Evolutionary conservation across 2,329 filamentous ascomycete species (phyloP).

Genomic region (Aspergillus floridensis): DNA sequence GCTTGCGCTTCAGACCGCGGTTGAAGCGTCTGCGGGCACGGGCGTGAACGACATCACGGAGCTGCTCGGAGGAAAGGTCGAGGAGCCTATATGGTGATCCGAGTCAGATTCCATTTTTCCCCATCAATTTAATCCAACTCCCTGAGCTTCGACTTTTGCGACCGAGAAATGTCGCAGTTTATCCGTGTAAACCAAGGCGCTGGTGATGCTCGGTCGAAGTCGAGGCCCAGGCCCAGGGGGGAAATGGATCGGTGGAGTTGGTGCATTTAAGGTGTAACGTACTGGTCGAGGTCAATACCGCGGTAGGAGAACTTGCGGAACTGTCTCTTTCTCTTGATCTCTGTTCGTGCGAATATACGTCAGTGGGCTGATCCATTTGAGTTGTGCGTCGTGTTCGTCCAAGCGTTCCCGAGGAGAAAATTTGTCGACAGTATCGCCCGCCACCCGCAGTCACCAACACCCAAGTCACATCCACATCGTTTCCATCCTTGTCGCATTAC

Average conservation of each 20-base stretch:
- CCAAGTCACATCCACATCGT: constrained; percentile 16
- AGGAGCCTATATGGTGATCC: constrained; percentile 69
- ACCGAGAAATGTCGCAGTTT: constrained; percentile 5
- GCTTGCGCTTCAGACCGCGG: constrained; percentile 99
- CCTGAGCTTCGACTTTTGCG: constrained; percentile 9
- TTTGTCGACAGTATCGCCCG: background rate
- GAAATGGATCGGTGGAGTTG: constrained; percentile 1
- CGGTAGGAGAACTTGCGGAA: constrained; percentile 99
- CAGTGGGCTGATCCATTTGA: constrained; percentile 26
- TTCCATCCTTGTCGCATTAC: constrained; percentile 6
- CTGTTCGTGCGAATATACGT: constrained; percentile 48
- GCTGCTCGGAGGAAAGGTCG: constrained; percentile 96
- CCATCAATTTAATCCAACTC: constrained; percentile 1
- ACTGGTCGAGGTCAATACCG: constrained; percentile 99
- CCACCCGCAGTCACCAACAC: constrained; percentile 10
- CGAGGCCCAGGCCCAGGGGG: constrained; percentile 4
- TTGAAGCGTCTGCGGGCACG: constrained; percentile 98
- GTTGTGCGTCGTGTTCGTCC: constrained; percentile 15
- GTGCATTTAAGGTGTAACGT: constrained; percentile 49
- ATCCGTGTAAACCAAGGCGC: background rate
- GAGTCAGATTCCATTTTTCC: constrained; percentile 23
- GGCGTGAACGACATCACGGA: constrained; percentile 98
- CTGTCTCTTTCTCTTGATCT: constrained; percentile 99
- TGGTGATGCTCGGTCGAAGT: constrained; percentile 17
- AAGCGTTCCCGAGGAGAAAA: background rate